Evolutionary conservation across 2,329 filamentous ascomycete genomes (phyloP), one percentile per base, ranked within the genome.

Genomic region (Xylaria sp.): DNA sequence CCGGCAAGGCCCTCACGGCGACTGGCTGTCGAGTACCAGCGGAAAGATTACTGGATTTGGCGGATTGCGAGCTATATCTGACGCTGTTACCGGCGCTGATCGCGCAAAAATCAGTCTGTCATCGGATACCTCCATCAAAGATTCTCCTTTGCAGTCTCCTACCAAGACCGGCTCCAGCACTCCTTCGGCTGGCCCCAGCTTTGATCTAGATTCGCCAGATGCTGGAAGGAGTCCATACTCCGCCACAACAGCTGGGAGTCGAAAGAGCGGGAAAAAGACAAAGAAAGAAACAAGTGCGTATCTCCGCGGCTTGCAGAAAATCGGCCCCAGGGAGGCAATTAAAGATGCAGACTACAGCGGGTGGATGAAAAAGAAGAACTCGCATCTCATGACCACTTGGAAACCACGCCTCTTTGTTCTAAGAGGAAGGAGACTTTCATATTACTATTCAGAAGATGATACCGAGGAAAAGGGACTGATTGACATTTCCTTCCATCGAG

Each of bases 321-420:
- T 95, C 68, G 83, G 88, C 0, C 96, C 96, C 0, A 85, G 89
- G 64, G 93, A 97, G 77, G 94, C 95, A 69, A 96, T 97, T 80
- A 83, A 89, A 70, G 90, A 89, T 69, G 95, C 93, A 64, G 95
- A 99, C 77, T 98, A 97, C 79, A 95, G 91, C 76, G 96, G 96
- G 1, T 99, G 96, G 96, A 99, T 99, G 96, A 98, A 96, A 85
- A 99, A 99, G 86, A 94, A 97, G 81, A 97, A 93, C 68, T 95
- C 93, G 1, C 96, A 95, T 76, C 85, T 98, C 40, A 97, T 99
- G 91, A 94, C 94, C 2, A 97, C 94, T 1, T 99, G 96, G 96
- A 99, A 98, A 78, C 92, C 94, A 13, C 90, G 96, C 13, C 86
- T 98, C n/a, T 99, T 99, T 77, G 91, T 99, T 7, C 88, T 99